A percentile compares a stretch with the other conserved stretches of the same genome.
These are phyloP conservation scores for Calocybe indica DNA, from an alignment of 768 basidiomycete species.

Conservation along the genomic window DNA sequence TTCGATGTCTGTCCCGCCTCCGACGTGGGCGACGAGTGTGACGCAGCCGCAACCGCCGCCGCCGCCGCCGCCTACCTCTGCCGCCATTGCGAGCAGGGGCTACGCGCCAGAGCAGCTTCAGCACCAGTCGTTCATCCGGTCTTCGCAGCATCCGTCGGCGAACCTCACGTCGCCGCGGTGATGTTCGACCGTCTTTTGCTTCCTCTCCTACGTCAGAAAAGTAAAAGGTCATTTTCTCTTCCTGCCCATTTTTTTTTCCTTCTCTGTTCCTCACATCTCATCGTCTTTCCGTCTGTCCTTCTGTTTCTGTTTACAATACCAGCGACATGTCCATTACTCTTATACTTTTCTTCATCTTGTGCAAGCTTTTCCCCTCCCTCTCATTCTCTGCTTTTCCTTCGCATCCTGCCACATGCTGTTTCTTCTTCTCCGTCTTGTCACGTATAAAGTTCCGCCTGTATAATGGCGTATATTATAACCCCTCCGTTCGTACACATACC, in stretches of 20 bases:
- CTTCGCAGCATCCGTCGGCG: constrained; percentile 19
- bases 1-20: constrained; percentile 17
- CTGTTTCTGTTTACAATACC: constrained; percentile 1
- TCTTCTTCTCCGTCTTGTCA: too few species aligned
- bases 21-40: constrained; percentile 19
- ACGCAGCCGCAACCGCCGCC: background rate
- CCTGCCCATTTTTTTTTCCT: constrained; percentile 1
- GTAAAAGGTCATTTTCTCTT: too few species aligned
- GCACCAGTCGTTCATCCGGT: constrained; percentile 31
- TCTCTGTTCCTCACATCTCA: background rate
- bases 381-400: too few species aligned
- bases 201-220: background rate
- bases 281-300: constrained; percentile 2
- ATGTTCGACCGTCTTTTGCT: constrained; percentile 8
- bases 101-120: constrained; percentile 29
- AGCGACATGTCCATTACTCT: too few species aligned
- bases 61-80: background rate
- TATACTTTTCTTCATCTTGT: too few species aligned
- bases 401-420: too few species aligned
- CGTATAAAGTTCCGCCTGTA: constrained; percentile 6
- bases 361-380: too few species aligned
- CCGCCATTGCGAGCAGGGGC: constrained; percentile 10
- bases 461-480: constrained; percentile 11
- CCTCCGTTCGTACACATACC: constrained; percentile 5
- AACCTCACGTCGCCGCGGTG: constrained; percentile 16